Evolutionary conservation across 768 basidiomycete genomes (phyloP).

Genomic region (Boletus reticulatus): DNA sequence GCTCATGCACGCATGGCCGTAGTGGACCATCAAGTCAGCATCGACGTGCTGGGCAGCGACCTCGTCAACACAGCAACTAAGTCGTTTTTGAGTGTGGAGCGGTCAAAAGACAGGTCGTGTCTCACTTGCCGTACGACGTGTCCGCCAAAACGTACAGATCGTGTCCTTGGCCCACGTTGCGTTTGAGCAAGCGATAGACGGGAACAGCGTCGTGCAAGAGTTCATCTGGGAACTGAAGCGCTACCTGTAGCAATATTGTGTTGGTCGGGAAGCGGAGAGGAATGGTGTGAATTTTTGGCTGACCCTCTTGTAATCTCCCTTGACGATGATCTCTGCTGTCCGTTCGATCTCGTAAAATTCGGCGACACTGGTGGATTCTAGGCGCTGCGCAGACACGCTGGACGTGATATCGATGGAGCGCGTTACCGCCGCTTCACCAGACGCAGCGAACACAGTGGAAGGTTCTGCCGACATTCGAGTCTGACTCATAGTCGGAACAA

Average conservation of each 20-base stretch:
- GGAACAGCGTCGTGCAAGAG: slow-evolving; percentile 83
- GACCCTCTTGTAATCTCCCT: slow-evolving; percentile 70
- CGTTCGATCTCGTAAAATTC: slow-evolving; percentile 74
- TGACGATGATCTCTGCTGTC: slow-evolving; percentile 58
- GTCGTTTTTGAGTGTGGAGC: background rate
- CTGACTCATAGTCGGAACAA: too few relatives aligned
- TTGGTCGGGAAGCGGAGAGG: background rate
- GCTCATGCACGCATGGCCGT: slow-evolving; percentile 95
- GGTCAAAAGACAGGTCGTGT: background rate
- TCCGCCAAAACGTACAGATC: slow-evolving; percentile 94
- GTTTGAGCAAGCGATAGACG: slow-evolving; percentile 69
- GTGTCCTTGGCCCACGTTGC: slow-evolving; percentile 37
- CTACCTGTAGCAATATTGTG: slow-evolving; percentile 48
- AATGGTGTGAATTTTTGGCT: slow-evolving; percentile 16
- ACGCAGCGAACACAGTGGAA: slow-evolving; percentile 44
- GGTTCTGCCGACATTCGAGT: slow-evolving; percentile 13
- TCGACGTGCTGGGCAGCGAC: slow-evolving; percentile 93
- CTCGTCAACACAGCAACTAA: slow-evolving; percentile 93
- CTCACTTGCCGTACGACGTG: slow-evolving; percentile 93
- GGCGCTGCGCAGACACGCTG: slow-evolving; percentile 35
- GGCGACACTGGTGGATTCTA: slow-evolving; percentile 42
- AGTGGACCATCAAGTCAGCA: slow-evolving; percentile 90
- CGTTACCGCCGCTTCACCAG: slow-evolving; percentile 63
- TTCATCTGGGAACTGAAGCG: slow-evolving; percentile 95
- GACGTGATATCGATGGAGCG: slow-evolving; percentile 49